A percentile compares a stretch with the other conserved stretches of the same genome.
phyloP scores from a whole-genome alignment of 179 eudicot species.

The Beta macrorhiza region DNA sequence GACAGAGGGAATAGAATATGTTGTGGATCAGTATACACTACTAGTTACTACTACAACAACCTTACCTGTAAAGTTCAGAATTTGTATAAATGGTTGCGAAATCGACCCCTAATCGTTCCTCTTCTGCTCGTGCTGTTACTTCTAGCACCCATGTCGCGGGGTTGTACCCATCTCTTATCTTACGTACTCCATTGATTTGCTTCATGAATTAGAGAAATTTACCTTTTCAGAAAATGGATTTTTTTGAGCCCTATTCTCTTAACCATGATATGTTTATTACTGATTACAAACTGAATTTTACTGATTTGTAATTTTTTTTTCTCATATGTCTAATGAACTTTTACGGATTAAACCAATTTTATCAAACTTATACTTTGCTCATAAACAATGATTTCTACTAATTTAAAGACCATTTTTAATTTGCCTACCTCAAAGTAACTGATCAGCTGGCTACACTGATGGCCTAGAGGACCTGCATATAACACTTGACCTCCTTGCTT shows the following conservation, averaged over 20 bases:
- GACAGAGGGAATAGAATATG: neutral
- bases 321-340: neutral
- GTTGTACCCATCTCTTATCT: conserved; percentile 32
- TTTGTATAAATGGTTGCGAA: conserved; percentile 17
- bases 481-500: conserved; percentile 29
- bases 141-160: conserved; percentile 35
- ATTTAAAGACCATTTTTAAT: too few species aligned
- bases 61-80: conserved; percentile 24
- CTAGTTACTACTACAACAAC: neutral
- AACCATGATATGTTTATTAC: too few species aligned
- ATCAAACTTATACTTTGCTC: too few species aligned
- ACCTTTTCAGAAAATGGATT: too few species aligned
- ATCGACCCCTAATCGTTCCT: conserved; percentile 20
- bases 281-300: too few species aligned
- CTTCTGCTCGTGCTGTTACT: conserved; percentile 21
- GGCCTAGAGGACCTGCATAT: conserved; percentile 30
- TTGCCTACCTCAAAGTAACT: conserved; percentile 30
- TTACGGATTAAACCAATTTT: neutral
- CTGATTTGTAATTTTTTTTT: neutral
- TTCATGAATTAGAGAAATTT: neutral
- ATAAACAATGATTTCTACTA: too few species aligned
- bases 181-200: conserved; percentile 25
- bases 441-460: conserved; percentile 27
- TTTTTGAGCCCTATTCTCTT: too few species aligned
- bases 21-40: neutral